phyloP scores from a whole-genome alignment of 2,329 filamentous ascomycete species.

The Diaporthe citriasiana region DNA sequence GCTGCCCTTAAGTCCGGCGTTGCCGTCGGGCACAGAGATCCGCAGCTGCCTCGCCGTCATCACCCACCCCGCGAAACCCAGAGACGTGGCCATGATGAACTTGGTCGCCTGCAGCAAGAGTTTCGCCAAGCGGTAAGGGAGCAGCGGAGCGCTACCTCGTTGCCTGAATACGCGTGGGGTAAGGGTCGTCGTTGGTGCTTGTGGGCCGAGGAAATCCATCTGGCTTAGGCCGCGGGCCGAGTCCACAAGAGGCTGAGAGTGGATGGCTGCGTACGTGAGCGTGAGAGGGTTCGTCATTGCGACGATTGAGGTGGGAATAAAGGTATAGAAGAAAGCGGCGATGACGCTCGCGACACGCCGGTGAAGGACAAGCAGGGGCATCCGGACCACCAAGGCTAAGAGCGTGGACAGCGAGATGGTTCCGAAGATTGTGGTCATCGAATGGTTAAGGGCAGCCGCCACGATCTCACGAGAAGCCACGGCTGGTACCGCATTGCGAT shows the following conservation, averaged over 20 bases:
- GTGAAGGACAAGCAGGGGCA: constrained; percentile 88
- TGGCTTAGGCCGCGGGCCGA: constrained; percentile 85
- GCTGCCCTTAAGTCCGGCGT: constrained; percentile 75
- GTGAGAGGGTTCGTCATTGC: constrained; percentile 92
- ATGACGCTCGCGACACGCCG: constrained; percentile 75
- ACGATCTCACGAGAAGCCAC: constrained; percentile 87
- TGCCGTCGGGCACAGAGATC: constrained; percentile 67
- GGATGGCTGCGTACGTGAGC: constrained; percentile 93
- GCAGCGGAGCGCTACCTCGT: constrained; percentile 64
- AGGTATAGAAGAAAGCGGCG: constrained; percentile 73
- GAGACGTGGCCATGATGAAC: constrained; percentile 88
- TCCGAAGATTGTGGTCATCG: constrained; percentile 88
- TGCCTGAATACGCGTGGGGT: constrained; percentile 66
- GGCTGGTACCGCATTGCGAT: constrained; percentile 84
- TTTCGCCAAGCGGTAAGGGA: constrained; percentile 92
- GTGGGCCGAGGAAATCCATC: constrained; percentile 83
- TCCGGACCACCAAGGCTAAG: constrained; percentile 82
- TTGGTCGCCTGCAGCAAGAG: constrained; percentile 91
- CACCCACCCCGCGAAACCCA: constrained; percentile 98
- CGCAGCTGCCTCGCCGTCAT: constrained; percentile 86
- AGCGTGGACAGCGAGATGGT: constrained; percentile 92
- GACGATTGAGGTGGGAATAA: constrained; percentile 88
- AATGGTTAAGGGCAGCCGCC: constrained; percentile 84
- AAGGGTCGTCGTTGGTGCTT: constrained; percentile 80
- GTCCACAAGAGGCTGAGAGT: constrained; percentile 84